Evolutionary conservation across 2,329 filamentous ascomycete genomes (phyloP), one percentile per base, ranked within the genome.

Genomic region (Phaeosphaeria sp.): DNA sequence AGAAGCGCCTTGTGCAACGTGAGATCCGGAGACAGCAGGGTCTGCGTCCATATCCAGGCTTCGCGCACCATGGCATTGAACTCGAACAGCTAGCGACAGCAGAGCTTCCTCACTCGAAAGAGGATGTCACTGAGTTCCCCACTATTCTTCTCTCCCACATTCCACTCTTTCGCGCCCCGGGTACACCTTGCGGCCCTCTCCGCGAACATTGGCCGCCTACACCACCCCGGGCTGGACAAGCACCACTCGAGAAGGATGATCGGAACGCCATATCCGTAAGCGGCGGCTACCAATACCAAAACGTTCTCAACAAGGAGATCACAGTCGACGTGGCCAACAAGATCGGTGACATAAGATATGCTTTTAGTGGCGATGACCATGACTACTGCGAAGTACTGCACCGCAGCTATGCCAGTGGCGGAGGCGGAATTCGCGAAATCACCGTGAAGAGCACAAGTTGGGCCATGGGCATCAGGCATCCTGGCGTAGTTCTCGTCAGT

Each of bases 311-410:
- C 50, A 87, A 89, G 50, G 83, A 86, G 1, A 87, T 97, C 65
- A 95, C 93, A 0, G 83, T 87, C 46, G 87, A 89, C 51, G 81
- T 99, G 39, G 81, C 97, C 43, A 84, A 89, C 58, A 91, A 89
- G 62, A 83, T 97, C 33, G 93, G 92, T 33, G 91, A 95, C 60
- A 87, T 98, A 13, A 84, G 87, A 2, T 90, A 95, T 64, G 90
- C 93, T 44, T 99, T 98, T 73, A 97, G 93, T 0, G 95, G 95
- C 11, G 95, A 99, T 69, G 95, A 99, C 72, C 95, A 99, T 79
- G 95, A 99, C 79, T 97, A 98, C 79, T 99, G 95, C 79, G 93
- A 97, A 71, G 80, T 98, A 6, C 84, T 89, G 0, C 95, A 99
- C 76, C 87, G 88, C 2, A 83, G 86, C 18, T 87, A 89, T 58